phyloP scores from a whole-genome alignment of 164 flowering plant genomes.

The Berberis thunbergii region DNA sequence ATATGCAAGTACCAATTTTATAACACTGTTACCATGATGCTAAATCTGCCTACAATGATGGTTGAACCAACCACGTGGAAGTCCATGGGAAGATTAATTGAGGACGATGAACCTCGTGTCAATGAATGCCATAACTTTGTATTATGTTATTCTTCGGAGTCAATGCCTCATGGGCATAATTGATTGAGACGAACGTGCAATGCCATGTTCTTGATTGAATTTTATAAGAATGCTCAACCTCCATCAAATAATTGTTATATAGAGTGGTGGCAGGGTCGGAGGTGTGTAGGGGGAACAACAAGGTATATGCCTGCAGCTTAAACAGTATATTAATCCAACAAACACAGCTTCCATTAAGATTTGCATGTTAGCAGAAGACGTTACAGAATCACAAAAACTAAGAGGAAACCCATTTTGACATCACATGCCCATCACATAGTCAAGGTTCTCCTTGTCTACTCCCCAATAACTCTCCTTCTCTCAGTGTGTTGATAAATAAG shows the following conservation, averaged over 20 bases:
- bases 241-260: neutral
- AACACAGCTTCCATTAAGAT: neutral
- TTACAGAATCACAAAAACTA: neutral
- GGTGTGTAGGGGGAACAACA: neutral
- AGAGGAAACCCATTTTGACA: constrained; percentile 4
- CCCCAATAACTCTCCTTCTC: neutral
- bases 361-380: neutral
- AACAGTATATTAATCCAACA: neutral
- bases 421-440: neutral
- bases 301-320: neutral
- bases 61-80: too few species aligned
- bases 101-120: neutral
- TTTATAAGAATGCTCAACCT: neutral
- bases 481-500: neutral
- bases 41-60: too few species aligned
- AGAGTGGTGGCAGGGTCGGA: neutral
- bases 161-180: neutral
- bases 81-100: too few species aligned
- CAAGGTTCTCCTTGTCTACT: neutral
- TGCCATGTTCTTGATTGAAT: neutral
- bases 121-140: neutral
- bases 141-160: neutral
- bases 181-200: neutral
- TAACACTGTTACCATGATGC: too few species aligned
- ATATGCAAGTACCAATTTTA: too few species aligned